Evolutionary conservation across 2,329 filamentous ascomycete species (phyloP).

Genomic region (Aspergillus sp.): DNA sequence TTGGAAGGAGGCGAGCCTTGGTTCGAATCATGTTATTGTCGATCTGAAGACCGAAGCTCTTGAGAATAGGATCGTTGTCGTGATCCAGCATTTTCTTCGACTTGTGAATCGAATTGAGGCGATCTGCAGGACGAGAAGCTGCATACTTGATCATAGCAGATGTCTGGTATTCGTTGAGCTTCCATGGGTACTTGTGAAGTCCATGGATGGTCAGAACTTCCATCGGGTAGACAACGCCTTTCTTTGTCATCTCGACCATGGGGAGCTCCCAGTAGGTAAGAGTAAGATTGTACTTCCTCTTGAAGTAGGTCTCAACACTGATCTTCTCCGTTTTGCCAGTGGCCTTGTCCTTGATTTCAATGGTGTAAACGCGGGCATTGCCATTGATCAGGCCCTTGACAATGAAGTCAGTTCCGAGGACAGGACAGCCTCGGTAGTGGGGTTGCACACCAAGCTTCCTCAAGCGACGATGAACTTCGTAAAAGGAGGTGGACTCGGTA

Average conservation of each 20-base stretch:
- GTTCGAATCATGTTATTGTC: slow-evolving; percentile 59
- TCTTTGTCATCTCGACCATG: slow-evolving; percentile 55
- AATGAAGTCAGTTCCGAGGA: slow-evolving; percentile 39
- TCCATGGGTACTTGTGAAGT: slow-evolving; percentile 55
- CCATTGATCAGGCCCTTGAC: slow-evolving; percentile 46
- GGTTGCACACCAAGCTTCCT: slow-evolving; percentile 35
- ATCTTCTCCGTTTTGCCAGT: slow-evolving; percentile 43
- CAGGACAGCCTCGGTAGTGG: slow-evolving; percentile 30
- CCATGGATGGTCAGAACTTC: slow-evolving; percentile 50
- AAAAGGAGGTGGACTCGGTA: slow-evolving; percentile 19
- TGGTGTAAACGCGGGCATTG: slow-evolving; percentile 40
- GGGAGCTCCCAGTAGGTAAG: slow-evolving; percentile 48
- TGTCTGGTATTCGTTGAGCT: slow-evolving; percentile 62
- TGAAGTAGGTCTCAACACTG: slow-evolving; percentile 57
- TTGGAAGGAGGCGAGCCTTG: slow-evolving; percentile 65
- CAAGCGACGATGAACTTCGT: slow-evolving; percentile 23
- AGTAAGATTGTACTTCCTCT: slow-evolving; percentile 45
- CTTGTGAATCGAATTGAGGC: slow-evolving; percentile 63
- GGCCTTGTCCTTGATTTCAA: slow-evolving; percentile 36
- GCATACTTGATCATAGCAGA: slow-evolving; percentile 89
- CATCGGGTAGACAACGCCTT: slow-evolving; percentile 50
- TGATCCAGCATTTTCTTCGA: slow-evolving; percentile 67
- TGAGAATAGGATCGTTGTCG: slow-evolving; percentile 63
- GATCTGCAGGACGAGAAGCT: slow-evolving; percentile 67
- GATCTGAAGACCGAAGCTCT: slow-evolving; percentile 70